Evolutionary conservation across 805 yeast species (phyloP).

Genomic region (fission yeast (Schizosaccharomyces pombe)): DNA sequence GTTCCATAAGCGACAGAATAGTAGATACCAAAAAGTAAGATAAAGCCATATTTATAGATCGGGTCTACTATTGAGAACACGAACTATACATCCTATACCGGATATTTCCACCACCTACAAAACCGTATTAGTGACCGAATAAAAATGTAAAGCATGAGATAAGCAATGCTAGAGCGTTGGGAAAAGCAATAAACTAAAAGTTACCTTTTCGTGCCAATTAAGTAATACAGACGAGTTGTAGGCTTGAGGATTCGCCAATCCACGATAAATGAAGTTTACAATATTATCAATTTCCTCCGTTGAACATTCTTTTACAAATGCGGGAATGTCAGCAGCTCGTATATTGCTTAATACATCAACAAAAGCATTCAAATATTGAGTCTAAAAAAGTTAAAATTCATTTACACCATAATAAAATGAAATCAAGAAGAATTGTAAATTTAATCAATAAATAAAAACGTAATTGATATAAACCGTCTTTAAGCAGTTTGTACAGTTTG

Average conservation of each 20-base stretch:
- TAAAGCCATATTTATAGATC: too few relatives aligned
- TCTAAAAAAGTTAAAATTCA: too few relatives aligned
- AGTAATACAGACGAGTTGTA: constrained; percentile 46
- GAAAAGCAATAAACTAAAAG: background rate
- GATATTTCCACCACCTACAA: constrained; percentile 2
- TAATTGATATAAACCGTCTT: background rate
- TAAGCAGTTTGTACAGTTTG: background rate
- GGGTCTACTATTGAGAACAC: constrained; percentile 1
- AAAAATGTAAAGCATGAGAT: too few relatives aligned
- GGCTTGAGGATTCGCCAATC: constrained; percentile 42
- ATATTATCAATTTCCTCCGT: constrained; percentile 51
- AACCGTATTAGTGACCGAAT: background rate
- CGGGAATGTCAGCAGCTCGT: constrained; percentile 41
- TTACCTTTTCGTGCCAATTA: constrained; percentile 66
- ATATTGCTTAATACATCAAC: constrained; percentile 49
- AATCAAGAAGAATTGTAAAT: too few relatives aligned
- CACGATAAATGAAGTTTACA: constrained; percentile 64
- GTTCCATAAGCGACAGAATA: background rate
- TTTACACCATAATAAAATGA: too few relatives aligned
- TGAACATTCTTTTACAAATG: constrained; percentile 33
- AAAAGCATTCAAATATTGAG: constrained; percentile 13
- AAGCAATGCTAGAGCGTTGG: background rate
- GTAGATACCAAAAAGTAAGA: too few relatives aligned
- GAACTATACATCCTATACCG: constrained; percentile 2
- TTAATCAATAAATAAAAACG: background rate